phyloP scores from a whole-genome alignment of 305 asterid genomes.

The Galium porrigens region DNA sequence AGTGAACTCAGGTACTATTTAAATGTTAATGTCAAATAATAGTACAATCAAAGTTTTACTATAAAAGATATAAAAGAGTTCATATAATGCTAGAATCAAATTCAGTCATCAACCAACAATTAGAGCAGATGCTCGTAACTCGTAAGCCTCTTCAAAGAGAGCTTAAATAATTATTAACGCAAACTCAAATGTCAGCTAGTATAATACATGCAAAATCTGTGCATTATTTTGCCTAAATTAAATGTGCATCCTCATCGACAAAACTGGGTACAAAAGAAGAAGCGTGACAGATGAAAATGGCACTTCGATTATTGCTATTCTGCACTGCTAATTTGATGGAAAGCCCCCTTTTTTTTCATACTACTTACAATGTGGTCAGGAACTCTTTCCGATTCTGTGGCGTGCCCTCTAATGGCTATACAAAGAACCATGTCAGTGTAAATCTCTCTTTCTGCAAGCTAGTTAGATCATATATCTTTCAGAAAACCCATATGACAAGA shows the following conservation, averaged over 20 bases:
- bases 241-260: slow-evolving; percentile 23
- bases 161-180: slow-evolving; percentile 2
- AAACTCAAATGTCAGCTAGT: slow-evolving; percentile 4
- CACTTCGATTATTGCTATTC: slow-evolving; percentile 24
- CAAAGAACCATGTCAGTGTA: slow-evolving; percentile 39
- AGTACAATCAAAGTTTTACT: background rate
- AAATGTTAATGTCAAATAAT: too few species aligned
- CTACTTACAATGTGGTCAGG: slow-evolving; percentile 56
- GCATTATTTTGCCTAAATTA: slow-evolving; percentile 17
- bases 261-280: slow-evolving; percentile 25
- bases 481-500: slow-evolving; percentile 23
- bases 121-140: background rate
- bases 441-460: slow-evolving; percentile 22
- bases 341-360: slow-evolving; percentile 26
- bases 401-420: slow-evolving; percentile 29
- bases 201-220: slow-evolving; percentile 8
- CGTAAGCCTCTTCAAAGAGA: background rate
- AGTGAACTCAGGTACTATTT: too few species aligned
- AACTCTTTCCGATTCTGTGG: slow-evolving; percentile 25
- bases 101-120: background rate
- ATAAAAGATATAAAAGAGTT: too few species aligned
- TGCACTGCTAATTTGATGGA: slow-evolving; percentile 20
- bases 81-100: too few species aligned
- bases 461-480: slow-evolving; percentile 21
- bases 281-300: slow-evolving; percentile 17